Percentiles rank a stretch among this genome's conserved stretches.
phyloP scores from a whole-genome alignment of 139 green algal genomes.

The Closterium sp. region DNA sequence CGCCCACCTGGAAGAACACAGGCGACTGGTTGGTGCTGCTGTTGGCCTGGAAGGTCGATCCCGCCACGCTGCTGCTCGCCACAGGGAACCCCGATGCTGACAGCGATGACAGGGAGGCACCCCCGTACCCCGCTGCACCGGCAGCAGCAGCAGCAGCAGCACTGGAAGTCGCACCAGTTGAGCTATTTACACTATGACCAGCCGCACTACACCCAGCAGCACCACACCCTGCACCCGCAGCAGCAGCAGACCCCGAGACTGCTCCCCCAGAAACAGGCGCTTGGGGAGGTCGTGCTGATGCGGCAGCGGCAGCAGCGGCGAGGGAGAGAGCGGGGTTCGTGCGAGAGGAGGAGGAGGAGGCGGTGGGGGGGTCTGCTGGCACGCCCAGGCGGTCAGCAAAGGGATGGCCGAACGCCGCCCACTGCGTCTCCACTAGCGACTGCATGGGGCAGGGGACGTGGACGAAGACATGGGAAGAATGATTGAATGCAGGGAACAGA shows the following conservation, averaged over 20 bases:
- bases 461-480: no score
- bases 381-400: conserved; percentile 34
- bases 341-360: not conserved
- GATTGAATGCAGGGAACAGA: no score
- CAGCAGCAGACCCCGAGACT: not conserved
- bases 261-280: conserved; percentile 13
- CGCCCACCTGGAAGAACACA: conserved; percentile 21
- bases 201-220: not conserved
- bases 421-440: conserved; percentile 37
- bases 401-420: conserved; percentile 37
- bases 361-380: not conserved
- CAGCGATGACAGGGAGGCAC: not conserved
- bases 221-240: not conserved
- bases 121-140: no score
- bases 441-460: not conserved
- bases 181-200: not conserved
- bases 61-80: not conserved
- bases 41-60: not conserved
- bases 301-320: not conserved
- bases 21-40: conserved; percentile 24
- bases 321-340: conserved; percentile 5
- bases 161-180: not conserved
- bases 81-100: not conserved
- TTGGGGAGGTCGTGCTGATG: no score
- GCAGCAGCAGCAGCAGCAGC: not conserved